Evolutionary conservation across 768 basidiomycete species (phyloP).

Genomic region (Collybia sordida): DNA sequence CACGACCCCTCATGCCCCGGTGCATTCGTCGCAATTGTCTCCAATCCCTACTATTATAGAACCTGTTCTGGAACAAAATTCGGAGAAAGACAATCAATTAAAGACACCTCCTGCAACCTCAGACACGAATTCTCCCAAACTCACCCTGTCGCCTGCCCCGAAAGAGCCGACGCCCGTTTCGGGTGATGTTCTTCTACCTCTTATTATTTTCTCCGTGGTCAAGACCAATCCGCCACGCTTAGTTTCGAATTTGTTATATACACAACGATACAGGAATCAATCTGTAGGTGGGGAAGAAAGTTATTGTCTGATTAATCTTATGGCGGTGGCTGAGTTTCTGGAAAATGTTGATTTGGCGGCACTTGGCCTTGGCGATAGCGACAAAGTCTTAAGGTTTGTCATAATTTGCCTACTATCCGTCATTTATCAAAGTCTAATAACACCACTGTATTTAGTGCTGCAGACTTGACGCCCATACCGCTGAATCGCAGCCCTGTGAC

Average conservation of each 20-base stretch:
- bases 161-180: slow-evolving; percentile 57
- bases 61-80: slow-evolving; percentile 15
- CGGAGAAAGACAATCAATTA: slow-evolving; percentile 1
- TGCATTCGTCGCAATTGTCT: slow-evolving; percentile 1
- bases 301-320: slow-evolving; percentile 91
- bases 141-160: slow-evolving; percentile 15
- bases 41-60: slow-evolving; percentile 14
- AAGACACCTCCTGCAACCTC: slow-evolving; percentile 3
- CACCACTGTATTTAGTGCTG: slow-evolving; percentile 46
- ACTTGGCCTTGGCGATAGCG: slow-evolving; percentile 59
- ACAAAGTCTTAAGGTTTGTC: slow-evolving; percentile 54
- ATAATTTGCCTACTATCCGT: slow-evolving; percentile 1
- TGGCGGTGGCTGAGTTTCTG: slow-evolving; percentile 94
- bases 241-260: slow-evolving; percentile 66
- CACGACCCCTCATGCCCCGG: slow-evolving; percentile 6
- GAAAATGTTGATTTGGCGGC: slow-evolving; percentile 88
- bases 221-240: slow-evolving; percentile 87
- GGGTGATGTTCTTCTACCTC: slow-evolving; percentile 87
- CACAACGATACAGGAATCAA: slow-evolving; percentile 59
- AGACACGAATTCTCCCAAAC: slow-evolving; percentile 16
- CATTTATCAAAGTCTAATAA: slow-evolving; percentile 1
- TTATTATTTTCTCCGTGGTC: slow-evolving; percentile 93
- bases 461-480: slow-evolving; percentile 81
- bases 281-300: slow-evolving; percentile 77
- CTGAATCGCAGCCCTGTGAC: slow-evolving; percentile 55